Evolutionary conservation across 1,284 basidiomycete species (phyloP), one percentile per base, ranked within the genome.

Genomic region (Inonotus hispidus): DNA sequence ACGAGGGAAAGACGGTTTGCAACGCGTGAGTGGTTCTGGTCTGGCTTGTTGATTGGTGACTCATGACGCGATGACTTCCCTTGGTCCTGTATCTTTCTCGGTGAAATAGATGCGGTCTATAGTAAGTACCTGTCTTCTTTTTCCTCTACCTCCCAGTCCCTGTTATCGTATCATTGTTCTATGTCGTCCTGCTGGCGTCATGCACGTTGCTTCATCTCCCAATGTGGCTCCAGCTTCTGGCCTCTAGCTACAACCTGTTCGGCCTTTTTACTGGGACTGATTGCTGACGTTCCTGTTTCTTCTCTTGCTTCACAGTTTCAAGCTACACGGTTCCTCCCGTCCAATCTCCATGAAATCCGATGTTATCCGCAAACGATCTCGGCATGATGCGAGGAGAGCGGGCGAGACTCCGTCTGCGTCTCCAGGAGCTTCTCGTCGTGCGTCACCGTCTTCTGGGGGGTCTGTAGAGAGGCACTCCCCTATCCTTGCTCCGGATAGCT

Each of bases 1-100:
- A 93, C 68, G 92, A 93, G 71, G 92, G 92, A 60, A 92, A 92
- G 78, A 93, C 92, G 1, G 90, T 93, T 53, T 94, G 92, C 78
- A 93, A 94, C 69, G 92, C 91, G 80, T 93, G 75, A 73, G 85
- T 82, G 47, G 29, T 38, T 23, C 25, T 45, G n/a, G n/a, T 23
- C 8, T 23, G 54, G 13, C 45, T 8, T 37, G 47, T 37, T 37
- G 45, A 49, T 19, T n/a, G 29, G 21, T 23, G 37, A 43, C n/a
- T 55, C 35, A 53, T 53, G 37, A 27, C 49, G 57, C n/a, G 21
- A 60, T 53, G 46, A 53, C 23, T 56, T 11, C 45, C 55, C 38
- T 45, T 32, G 3, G 19, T 23, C 37, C 29, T 47, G 39, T 38
- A 23, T 37, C 19, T 25, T 39, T 32, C 53, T 56, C 60, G 60